Conservation (phyloP, 2,329 filamentous ascomycete genomes). For the Cladosporium halotolerans region DNA sequence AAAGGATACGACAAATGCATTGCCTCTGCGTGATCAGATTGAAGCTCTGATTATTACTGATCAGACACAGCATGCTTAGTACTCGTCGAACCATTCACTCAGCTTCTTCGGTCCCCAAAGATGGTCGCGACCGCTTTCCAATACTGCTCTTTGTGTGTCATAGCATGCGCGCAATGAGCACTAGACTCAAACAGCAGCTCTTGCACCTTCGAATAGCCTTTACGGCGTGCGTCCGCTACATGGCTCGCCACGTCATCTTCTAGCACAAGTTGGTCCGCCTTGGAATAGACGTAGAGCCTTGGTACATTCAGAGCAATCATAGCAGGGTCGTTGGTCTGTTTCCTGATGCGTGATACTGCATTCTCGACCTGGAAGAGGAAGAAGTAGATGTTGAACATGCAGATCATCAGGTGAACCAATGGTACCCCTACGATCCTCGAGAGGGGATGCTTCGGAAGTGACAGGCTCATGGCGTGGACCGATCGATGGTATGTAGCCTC, state of each 20-base stretch:
- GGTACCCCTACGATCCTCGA: slow-evolving; percentile 13
- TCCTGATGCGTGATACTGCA: slow-evolving; percentile 9
- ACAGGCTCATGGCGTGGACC: slow-evolving; percentile 16
- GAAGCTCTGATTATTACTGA: too few relatives aligned
- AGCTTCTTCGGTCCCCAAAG: too few relatives aligned
- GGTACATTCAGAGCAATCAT: slow-evolving; percentile 22
- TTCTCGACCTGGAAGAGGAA: slow-evolving; percentile 11
- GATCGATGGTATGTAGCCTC: slow-evolving; percentile 12
- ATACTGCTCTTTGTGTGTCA: slow-evolving; percentile 5
- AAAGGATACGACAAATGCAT: too few relatives aligned
- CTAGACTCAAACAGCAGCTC: slow-evolving; percentile 52
- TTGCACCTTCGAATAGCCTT: slow-evolving; percentile 45
- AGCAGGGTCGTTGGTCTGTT: slow-evolving; percentile 11
- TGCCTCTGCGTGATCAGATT: too few relatives aligned
- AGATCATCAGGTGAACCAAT: slow-evolving; percentile 9
- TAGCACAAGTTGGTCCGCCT: slow-evolving; percentile 51
- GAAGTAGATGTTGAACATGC: slow-evolving; percentile 7
- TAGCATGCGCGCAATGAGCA: slow-evolving; percentile 49
- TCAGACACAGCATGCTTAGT: too few relatives aligned
- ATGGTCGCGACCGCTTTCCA: background rate
- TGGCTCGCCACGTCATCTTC: slow-evolving; percentile 53
- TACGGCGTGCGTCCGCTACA: slow-evolving; percentile 40
- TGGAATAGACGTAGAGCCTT: slow-evolving; percentile 54
- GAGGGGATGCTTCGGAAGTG: slow-evolving; percentile 14
- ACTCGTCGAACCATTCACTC: too few relatives aligned